Percentiles rank a stretch among this genome's conserved stretches.
Evolutionary conservation across 2,329 filamentous ascomycete species (phyloP).

Genomic region (Diaporthe citriasiana): DNA sequence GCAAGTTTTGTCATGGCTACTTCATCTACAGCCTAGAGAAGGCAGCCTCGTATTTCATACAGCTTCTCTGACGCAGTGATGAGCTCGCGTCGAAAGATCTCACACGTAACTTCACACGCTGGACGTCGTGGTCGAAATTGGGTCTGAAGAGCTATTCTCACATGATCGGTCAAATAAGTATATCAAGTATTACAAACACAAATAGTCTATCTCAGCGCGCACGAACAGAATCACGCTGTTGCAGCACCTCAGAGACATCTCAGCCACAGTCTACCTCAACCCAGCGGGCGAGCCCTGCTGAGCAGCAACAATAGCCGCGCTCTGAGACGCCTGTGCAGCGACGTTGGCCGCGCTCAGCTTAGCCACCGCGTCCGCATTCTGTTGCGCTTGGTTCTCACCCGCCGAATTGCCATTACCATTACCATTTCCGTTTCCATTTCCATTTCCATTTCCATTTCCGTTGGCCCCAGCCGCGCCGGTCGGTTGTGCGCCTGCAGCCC

Average conservation of each 20-base stretch:
- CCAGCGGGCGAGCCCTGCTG: conserved; percentile 27
- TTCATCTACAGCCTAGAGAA: too few species aligned
- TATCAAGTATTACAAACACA: not conserved
- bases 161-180: not conserved
- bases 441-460: not conserved
- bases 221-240: not conserved
- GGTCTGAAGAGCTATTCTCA: not conserved
- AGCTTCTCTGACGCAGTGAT: too few species aligned
- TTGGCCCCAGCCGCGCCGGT: not conserved
- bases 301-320: conserved; percentile 21
- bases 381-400: not conserved
- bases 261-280: not conserved
- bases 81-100: not conserved
- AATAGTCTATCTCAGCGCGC: not conserved
- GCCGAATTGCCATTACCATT: not conserved
- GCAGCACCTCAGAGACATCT: too few species aligned
- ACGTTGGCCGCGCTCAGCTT: conserved; percentile 18
- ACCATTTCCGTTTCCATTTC: not conserved
- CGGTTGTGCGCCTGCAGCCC: not conserved
- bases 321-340: conserved; percentile 26
- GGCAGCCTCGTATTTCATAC: too few species aligned
- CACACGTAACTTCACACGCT: not conserved
- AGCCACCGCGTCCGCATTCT: conserved; percentile 26
- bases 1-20: too few species aligned
- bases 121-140: not conserved